Evolutionary conservation across 768 basidiomycete genomes (phyloP).

Genomic region (Tricholoma sp.): DNA sequence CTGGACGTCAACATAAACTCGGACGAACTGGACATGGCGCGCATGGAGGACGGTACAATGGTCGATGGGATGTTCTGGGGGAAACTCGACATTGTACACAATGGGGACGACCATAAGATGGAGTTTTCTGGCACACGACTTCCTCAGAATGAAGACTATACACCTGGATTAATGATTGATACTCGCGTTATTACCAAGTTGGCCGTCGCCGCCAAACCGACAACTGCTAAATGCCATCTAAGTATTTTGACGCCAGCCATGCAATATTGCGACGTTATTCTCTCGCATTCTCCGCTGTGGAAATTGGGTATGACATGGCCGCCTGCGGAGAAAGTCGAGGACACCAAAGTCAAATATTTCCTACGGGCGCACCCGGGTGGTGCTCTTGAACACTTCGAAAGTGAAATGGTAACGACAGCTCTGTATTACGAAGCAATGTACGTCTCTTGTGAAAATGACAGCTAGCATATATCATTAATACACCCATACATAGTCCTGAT

Average conservation of each 20-base stretch:
- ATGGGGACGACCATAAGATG: conserved; percentile 71
- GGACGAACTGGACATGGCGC: conserved; percentile 85
- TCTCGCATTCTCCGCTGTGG: conserved; percentile 71
- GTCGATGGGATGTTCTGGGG: conserved; percentile 89
- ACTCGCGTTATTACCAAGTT: conserved; percentile 74
- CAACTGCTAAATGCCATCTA: conserved; percentile 71
- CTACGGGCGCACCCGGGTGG: conserved; percentile 80
- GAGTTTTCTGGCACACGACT: conserved; percentile 81
- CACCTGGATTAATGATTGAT: conserved; percentile 70
- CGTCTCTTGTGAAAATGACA: conserved; percentile 22
- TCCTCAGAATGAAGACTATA: conserved; percentile 53
- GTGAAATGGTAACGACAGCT: conserved; percentile 71
- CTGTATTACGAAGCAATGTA: conserved; percentile 85
- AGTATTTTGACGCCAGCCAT: conserved; percentile 66
- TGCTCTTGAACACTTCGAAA: conserved; percentile 82
- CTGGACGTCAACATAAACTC: conserved; percentile 77
- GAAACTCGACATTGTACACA: conserved; percentile 77
- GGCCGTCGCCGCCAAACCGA: conserved; percentile 66
- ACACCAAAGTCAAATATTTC: conserved; percentile 79
- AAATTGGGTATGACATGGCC: conserved; percentile 75
- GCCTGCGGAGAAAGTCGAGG: conserved; percentile 59
- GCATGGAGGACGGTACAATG: conserved; percentile 83
- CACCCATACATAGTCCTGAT: conserved; percentile 55
- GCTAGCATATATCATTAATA: not conserved
- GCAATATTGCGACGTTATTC: conserved; percentile 77